Evolutionary conservation across 169 alveolate genomes (phyloP).

Genomic region (Ichthyophthirius multifiliis): DNA sequence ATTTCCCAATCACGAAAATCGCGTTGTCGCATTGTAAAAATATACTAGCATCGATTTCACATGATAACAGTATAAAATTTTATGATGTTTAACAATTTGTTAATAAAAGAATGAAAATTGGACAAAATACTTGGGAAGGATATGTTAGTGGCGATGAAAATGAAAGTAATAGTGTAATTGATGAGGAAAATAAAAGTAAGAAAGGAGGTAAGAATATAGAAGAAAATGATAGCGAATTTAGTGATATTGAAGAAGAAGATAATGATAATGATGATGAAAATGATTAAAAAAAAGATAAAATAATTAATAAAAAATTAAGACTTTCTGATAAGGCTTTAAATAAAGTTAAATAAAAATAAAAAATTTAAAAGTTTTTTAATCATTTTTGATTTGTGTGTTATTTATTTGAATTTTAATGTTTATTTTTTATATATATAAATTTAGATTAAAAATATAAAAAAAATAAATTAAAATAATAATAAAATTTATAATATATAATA

Average conservation of each 20-base stretch:
- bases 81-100: conserved; percentile 34
- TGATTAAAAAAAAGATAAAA: not conserved
- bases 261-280: not conserved
- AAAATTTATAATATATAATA: too few relatives aligned
- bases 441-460: too few relatives aligned
- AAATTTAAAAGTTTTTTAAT: conserved; percentile 28
- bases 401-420: too few relatives aligned
- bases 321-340: not conserved
- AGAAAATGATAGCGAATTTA: not conserved
- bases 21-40: conserved; percentile 11
- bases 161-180: not conserved
- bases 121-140: conserved; percentile 6
- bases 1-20: conserved; percentile 33
- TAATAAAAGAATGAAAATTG: conserved; percentile 20
- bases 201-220: not conserved
- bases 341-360: not conserved
- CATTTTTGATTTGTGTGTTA: conserved; percentile 24
- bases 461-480: too few relatives aligned
- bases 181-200: not conserved
- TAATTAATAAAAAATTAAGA: not conserved
- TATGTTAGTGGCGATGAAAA: not conserved
- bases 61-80: conserved; percentile 41
- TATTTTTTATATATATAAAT: too few relatives aligned
- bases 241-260: conserved; percentile 2
- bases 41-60: conserved; percentile 37